These are phyloP conservation scores for Citrullus colocynthis DNA, from an alignment of 306 rosid genomes.

Conservation along the genomic window DNA sequence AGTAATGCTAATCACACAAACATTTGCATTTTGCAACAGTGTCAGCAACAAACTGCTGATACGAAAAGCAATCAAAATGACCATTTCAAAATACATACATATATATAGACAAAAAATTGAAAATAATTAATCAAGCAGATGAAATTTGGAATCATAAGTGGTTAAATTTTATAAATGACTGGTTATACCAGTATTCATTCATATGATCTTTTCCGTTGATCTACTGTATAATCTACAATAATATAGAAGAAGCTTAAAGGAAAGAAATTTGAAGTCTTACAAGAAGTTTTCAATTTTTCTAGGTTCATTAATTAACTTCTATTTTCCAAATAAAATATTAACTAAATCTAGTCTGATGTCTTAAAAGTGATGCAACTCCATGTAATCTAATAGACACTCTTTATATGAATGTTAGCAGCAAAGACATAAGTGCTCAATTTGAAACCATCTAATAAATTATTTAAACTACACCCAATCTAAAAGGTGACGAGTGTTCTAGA, in stretches of 20 bases:
- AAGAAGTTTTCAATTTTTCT: background rate
- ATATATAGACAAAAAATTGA: background rate
- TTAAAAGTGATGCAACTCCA: background rate
- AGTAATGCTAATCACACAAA: background rate
- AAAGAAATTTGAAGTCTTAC: background rate
- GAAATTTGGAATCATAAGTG: background rate
- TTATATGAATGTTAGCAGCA: background rate
- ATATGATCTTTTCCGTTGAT: background rate
- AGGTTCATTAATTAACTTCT: background rate
- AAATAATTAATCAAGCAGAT: background rate
- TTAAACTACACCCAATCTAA: background rate
- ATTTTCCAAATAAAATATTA: background rate
- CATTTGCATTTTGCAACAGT: background rate
- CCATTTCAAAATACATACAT: background rate
- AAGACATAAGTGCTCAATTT: background rate
- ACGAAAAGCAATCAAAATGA: background rate
- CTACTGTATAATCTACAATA: background rate
- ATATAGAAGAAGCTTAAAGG: background rate
- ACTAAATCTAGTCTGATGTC: background rate
- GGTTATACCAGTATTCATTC: background rate
- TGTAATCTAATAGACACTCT: background rate
- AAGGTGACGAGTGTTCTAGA: background rate
- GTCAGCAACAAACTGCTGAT: background rate
- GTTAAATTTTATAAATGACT: background rate
- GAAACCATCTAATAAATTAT: background rate